phyloP scores from a whole-genome alignment of 257 asterid species.

The Catharanthus roseus region DNA sequence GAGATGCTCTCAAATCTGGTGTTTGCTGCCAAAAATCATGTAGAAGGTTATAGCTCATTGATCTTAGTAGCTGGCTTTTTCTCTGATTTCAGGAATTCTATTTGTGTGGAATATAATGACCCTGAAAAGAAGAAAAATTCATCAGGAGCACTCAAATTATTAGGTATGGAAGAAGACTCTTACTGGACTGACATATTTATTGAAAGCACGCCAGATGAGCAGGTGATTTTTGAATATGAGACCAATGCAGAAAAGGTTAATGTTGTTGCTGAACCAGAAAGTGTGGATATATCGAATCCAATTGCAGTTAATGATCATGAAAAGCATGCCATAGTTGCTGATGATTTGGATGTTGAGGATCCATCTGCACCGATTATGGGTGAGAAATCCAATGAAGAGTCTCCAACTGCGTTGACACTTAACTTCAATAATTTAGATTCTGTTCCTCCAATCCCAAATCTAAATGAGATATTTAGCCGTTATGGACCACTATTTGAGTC shows the following conservation, averaged over 20 bases:
- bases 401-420: slow-evolving; percentile 54
- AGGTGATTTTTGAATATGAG: slow-evolving; percentile 25
- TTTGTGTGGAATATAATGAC: slow-evolving; percentile 25
- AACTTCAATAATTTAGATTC: slow-evolving; percentile 46
- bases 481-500: slow-evolving; percentile 61
- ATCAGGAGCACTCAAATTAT: slow-evolving; percentile 22
- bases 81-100: slow-evolving; percentile 40
- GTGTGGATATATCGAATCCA: slow-evolving; percentile 11
- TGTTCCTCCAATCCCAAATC: slow-evolving; percentile 43
- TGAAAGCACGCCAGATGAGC: slow-evolving; percentile 35
- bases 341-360: slow-evolving; percentile 19
- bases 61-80: slow-evolving; percentile 34
- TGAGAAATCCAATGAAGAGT: slow-evolving; percentile 26
- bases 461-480: slow-evolving; percentile 52
- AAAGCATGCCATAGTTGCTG: slow-evolving; percentile 6
- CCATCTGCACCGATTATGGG: slow-evolving; percentile 12
- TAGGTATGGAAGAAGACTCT: slow-evolving; percentile 49
- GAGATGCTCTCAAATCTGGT: slow-evolving; percentile 49
- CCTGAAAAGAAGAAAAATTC: slow-evolving; percentile 4
- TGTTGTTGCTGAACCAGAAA: slow-evolving; percentile 20
- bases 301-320: slow-evolving; percentile 16
- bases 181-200: slow-evolving; percentile 67
- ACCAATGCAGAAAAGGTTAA: slow-evolving; percentile 15
- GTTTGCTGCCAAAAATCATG: slow-evolving; percentile 47
- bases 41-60: slow-evolving; percentile 29